Percentiles rank a stretch among this genome's conserved stretches.
phyloP scores from a whole-genome alignment of 2,329 filamentous ascomycete species.

The Trichophyton schoenleinii region DNA sequence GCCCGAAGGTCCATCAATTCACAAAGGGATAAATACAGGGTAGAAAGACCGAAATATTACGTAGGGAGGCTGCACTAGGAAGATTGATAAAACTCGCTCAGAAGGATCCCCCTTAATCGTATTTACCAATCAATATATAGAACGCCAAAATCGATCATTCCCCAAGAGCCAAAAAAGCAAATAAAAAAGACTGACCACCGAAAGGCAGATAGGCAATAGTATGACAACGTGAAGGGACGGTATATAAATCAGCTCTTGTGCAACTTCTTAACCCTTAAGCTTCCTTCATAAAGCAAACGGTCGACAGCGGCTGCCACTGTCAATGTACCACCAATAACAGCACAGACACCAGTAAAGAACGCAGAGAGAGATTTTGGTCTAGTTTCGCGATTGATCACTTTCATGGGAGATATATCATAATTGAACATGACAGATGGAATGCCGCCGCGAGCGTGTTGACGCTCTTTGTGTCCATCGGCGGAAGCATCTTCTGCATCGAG shows the following conservation, averaged over 20 bases:
- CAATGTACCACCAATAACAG: conserved; percentile 84
- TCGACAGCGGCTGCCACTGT: conserved; percentile 93
- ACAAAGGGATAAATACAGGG: too few relatives aligned
- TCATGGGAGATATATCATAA: conserved; percentile 99
- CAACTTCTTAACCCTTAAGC: conserved; percentile 73
- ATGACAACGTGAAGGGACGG: background rate
- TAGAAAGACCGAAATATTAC: too few relatives aligned
- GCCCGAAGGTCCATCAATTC: too few relatives aligned
- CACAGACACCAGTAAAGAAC: conserved; percentile 88
- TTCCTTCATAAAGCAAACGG: conserved; percentile 80
- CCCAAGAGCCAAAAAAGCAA: background rate
- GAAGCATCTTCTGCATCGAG: conserved; percentile 71
- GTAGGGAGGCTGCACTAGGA: background rate
- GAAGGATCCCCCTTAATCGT: background rate
- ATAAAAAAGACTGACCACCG: background rate
- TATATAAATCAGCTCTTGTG: conserved; percentile 41
- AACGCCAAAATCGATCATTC: conserved; percentile 2
- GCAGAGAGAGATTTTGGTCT: conserved; percentile 78
- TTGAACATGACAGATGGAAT: conserved; percentile 98
- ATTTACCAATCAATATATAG: background rate
- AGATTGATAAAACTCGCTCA: background rate
- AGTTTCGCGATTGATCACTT: conserved; percentile 93
- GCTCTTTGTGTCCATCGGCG: conserved; percentile 81
- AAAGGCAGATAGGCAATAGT: background rate
- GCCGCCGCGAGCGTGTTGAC: conserved; percentile 75